These are phyloP conservation scores for Arthonia radiata DNA, from an alignment of 495 filamentous ascomycete species.

Conservation along the genomic window DNA sequence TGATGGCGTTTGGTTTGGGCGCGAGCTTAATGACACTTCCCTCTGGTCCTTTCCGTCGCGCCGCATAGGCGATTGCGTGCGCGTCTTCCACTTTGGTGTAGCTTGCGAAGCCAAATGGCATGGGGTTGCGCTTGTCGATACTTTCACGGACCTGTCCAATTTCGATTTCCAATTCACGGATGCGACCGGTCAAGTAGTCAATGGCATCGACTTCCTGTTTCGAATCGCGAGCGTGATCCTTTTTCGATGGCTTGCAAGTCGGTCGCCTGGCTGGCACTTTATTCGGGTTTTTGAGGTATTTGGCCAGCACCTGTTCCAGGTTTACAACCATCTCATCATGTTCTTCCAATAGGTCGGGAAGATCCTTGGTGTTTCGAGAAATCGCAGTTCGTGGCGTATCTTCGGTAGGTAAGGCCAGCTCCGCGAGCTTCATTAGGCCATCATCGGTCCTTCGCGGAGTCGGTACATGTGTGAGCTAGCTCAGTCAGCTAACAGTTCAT, in stretches of 20 bases:
- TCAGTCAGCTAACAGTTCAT: constrained; percentile 7
- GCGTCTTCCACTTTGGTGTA: constrained; percentile 72
- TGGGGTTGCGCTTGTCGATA: constrained; percentile 64
- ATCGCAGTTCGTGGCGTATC: constrained; percentile 58
- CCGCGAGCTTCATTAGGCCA: constrained; percentile 58
- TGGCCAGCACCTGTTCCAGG: constrained; percentile 61
- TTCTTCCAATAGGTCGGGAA: constrained; percentile 62
- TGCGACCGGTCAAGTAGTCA: constrained; percentile 70
- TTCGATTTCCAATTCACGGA: constrained; percentile 55
- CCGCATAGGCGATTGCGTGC: constrained; percentile 62
- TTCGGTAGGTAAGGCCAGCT: constrained; percentile 45
- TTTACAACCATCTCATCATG: constrained; percentile 59
- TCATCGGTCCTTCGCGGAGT: constrained; percentile 49
- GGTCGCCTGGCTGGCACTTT: constrained; percentile 59
- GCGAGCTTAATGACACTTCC: constrained; percentile 60
- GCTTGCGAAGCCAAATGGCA: constrained; percentile 84
- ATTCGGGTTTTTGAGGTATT: constrained; percentile 70
- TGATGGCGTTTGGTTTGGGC: constrained; percentile 71
- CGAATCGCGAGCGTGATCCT: constrained; percentile 34
- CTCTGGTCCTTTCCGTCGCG: constrained; percentile 54
- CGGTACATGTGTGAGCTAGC: constrained; percentile 64
- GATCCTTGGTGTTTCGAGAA: constrained; percentile 70
- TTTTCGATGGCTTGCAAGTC: constrained; percentile 51
- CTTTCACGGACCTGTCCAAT: constrained; percentile 60
- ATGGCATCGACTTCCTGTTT: constrained; percentile 76